Percentiles rank a stretch among this genome's conserved stretches.
phyloP scores from a whole-genome alignment of 2,329 filamentous ascomycete genomes.

The Colletotrichum sublineola region DNA sequence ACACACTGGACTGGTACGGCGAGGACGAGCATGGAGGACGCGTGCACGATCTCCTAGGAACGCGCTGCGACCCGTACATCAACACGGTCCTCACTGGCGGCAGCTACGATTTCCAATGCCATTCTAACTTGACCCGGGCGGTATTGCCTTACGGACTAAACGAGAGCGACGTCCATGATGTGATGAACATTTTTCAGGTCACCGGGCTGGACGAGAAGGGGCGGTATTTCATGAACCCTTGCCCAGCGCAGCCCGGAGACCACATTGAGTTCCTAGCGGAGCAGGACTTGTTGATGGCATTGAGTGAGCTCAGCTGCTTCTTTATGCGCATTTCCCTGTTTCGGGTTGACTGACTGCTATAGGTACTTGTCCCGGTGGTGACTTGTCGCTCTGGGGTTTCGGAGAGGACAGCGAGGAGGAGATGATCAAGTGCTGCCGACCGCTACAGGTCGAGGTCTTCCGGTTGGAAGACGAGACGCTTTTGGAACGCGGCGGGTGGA shows the following conservation, averaged over 20 bases:
- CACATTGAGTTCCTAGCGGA: slow-evolving; percentile 85
- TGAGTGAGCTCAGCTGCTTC: slow-evolving; percentile 56
- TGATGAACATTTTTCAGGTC: slow-evolving; percentile 89
- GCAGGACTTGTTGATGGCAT: slow-evolving; percentile 75
- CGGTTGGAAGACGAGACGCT: slow-evolving; percentile 67
- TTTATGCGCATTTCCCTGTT: background rate
- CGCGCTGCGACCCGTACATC: slow-evolving; percentile 87
- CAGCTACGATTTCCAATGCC: slow-evolving; percentile 85
- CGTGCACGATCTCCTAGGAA: slow-evolving; percentile 85
- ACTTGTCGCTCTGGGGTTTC: slow-evolving; percentile 86
- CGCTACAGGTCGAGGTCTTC: slow-evolving; percentile 81
- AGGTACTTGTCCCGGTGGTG: slow-evolving; percentile 83
- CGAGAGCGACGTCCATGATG: slow-evolving; percentile 85
- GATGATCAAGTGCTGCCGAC: slow-evolving; percentile 79
- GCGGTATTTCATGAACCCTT: slow-evolving; percentile 81
- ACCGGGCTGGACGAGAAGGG: slow-evolving; percentile 80
- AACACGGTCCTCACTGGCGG: slow-evolving; percentile 77
- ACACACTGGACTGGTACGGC: slow-evolving; percentile 75
- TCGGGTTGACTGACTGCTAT: background rate
- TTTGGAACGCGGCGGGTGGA: slow-evolving; percentile 71
- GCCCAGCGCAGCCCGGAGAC: slow-evolving; percentile 67
- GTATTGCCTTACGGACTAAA: slow-evolving; percentile 76
- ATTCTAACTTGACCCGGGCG: slow-evolving; percentile 83
- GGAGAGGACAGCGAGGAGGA: slow-evolving; percentile 75
- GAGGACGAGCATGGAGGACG: slow-evolving; percentile 73